Conservation (phyloP, 2,329 filamentous ascomycete species). For the Pseudogymnoascus sp. region DNA sequence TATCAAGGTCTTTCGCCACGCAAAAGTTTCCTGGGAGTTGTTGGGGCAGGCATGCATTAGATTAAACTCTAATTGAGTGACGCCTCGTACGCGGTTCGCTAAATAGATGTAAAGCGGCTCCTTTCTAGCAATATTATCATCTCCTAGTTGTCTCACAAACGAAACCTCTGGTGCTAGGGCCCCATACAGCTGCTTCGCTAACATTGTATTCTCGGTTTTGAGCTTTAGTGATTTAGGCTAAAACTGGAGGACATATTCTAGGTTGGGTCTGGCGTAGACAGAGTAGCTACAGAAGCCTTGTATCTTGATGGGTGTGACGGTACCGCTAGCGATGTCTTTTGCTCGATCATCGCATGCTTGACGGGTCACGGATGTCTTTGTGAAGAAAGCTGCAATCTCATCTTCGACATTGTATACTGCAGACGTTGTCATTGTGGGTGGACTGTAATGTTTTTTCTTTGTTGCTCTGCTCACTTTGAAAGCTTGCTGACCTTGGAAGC, state of each 20-base stretch:
- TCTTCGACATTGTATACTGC: slow-evolving; percentile 24
- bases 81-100: slow-evolving; percentile 33
- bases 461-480: no score
- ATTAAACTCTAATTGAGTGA: slow-evolving; percentile 35
- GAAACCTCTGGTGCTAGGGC: slow-evolving; percentile 26
- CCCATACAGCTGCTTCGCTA: slow-evolving; percentile 32
- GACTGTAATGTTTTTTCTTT: background rate
- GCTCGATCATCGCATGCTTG: slow-evolving; percentile 23
- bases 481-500: background rate
- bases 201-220: slow-evolving; percentile 27
- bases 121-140: slow-evolving; percentile 20
- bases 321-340: slow-evolving; percentile 29
- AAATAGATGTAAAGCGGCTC: slow-evolving; percentile 35
- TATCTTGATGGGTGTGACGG: slow-evolving; percentile 30
- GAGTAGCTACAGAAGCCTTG: slow-evolving; percentile 38
- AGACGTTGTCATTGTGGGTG: slow-evolving; percentile 8
- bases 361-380: slow-evolving; percentile 24
- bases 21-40: slow-evolving; percentile 31
- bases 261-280: slow-evolving; percentile 33
- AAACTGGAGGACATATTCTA: slow-evolving; percentile 35
- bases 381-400: slow-evolving; percentile 27
- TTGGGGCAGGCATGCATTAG: slow-evolving; percentile 32
- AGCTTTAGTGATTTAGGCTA: slow-evolving; percentile 33
- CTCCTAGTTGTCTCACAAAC: slow-evolving; percentile 30
- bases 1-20: slow-evolving; percentile 34